phyloP scores from a whole-genome alignment of 1,284 basidiomycete genomes.

The Agaricales sp. region DNA sequence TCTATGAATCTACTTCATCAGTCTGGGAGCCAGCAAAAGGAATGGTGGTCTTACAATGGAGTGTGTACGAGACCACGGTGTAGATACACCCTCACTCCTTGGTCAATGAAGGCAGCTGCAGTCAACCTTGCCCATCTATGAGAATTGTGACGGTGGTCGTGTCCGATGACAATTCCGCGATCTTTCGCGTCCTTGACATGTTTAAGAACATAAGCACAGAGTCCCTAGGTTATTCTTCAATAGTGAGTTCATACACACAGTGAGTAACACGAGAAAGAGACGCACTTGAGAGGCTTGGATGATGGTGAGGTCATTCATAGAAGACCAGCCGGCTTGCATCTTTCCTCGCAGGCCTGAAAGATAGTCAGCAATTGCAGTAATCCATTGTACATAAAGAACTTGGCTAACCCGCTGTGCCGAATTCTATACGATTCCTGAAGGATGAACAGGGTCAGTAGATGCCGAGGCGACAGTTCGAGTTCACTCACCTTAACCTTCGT shows the following conservation, averaged over 20 bases:
- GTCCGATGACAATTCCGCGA: conserved; percentile 69
- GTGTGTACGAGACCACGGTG: conserved; percentile 67
- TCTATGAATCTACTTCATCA: conserved; percentile 23
- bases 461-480: conserved; percentile 5
- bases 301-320: conserved; percentile 79
- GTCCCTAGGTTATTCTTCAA: too few species aligned
- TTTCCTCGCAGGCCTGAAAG: conserved; percentile 58
- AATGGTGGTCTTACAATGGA: conserved; percentile 50
- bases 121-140: conserved; percentile 67
- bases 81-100: conserved; percentile 62
- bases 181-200: conserved; percentile 39
- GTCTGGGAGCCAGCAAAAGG: background rate
- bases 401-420: conserved; percentile 71
- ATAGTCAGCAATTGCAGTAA: background rate
- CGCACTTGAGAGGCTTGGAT: conserved; percentile 70
- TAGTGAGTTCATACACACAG: conserved; percentile 24
- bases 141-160: conserved; percentile 76
- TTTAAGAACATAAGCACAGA: conserved; percentile 58
- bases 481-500: conserved; percentile 40
- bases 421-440: conserved; percentile 60
- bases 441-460: too few species aligned
- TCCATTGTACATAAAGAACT: conserved; percentile 3
- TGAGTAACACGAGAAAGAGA: conserved; percentile 1
- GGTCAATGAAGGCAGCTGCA: conserved; percentile 54
- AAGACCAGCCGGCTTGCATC: conserved; percentile 80